Conservation (phyloP, 805 yeast genomes). For the Nakazawaea peltata region DNA sequence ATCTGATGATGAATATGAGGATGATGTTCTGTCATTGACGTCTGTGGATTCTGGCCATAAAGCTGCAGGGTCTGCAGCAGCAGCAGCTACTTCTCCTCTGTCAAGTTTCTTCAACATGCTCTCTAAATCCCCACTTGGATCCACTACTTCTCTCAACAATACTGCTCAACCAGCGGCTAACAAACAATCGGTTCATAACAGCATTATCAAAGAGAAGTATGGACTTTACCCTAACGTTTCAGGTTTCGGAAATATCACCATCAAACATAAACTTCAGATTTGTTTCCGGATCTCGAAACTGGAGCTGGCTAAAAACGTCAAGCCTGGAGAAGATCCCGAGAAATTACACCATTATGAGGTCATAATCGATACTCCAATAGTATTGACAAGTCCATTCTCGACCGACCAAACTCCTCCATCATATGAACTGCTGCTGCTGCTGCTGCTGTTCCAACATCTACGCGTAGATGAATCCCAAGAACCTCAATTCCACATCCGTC, state of each 20-base stretch:
- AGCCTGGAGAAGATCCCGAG: conserved; percentile 19
- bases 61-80: too few species aligned
- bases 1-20: conserved; percentile 11
- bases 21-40: conserved; percentile 3
- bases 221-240: conserved; percentile 52
- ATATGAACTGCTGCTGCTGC: neutral
- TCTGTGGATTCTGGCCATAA: conserved; percentile 5
- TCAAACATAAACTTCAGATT: conserved; percentile 63
- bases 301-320: conserved; percentile 33
- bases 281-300: conserved; percentile 55
- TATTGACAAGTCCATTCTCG: conserved; percentile 34
- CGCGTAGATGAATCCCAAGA: too few species aligned
- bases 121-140: conserved; percentile 4
- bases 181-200: neutral
- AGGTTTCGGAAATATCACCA: conserved; percentile 52
- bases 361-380: conserved; percentile 69
- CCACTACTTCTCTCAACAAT: neutral
- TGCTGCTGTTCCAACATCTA: neutral
- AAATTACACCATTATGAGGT: conserved; percentile 73
- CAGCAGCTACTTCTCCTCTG: conserved; percentile 3
- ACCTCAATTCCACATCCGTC: neutral
- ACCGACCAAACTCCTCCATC: conserved; percentile 9
- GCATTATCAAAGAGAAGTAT: conserved; percentile 5
- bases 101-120: conserved; percentile 5
- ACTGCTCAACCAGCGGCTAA: conserved; percentile 1